Evolutionary conservation across 176 grass and related monocot species (phyloP).

Genomic region (Echinochloa phyllopogon): DNA sequence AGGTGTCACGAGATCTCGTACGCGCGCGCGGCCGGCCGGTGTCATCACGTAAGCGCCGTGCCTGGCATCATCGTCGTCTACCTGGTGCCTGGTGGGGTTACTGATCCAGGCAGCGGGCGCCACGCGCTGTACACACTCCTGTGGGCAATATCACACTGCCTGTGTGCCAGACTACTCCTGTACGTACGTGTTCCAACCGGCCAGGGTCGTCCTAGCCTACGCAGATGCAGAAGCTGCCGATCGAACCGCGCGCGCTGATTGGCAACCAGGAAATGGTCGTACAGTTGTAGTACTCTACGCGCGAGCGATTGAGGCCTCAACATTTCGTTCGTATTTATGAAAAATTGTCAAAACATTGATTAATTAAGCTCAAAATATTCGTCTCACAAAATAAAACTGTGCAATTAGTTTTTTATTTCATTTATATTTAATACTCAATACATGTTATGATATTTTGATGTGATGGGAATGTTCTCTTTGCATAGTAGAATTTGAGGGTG

Average conservation of each 20-base stretch:
- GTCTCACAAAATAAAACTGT: too few species aligned
- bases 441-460: too few species aligned
- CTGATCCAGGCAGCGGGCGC: too few species aligned
- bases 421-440: too few species aligned
- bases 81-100: neutral
- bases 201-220: neutral
- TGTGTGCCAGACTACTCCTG: neutral
- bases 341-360: too few species aligned
- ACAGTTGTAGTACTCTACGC: neutral
- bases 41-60: constrained; percentile 33
- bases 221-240: neutral
- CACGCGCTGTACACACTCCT: too few species aligned
- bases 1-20: constrained; percentile 22
- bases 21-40: neutral
- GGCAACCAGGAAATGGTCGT: neutral
- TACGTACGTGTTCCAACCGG: neutral
- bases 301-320: neutral
- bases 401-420: too few species aligned
- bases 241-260: neutral
- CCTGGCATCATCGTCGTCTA: neutral
- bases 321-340: too few species aligned
- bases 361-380: too few species aligned
- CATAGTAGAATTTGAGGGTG: too few species aligned
- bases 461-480: too few species aligned
- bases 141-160: too few species aligned